Evolutionary conservation across 2,329 filamentous ascomycete genomes (phyloP), one percentile per base, ranked within the genome.

Genomic region (Xylariaceae sp.): DNA sequence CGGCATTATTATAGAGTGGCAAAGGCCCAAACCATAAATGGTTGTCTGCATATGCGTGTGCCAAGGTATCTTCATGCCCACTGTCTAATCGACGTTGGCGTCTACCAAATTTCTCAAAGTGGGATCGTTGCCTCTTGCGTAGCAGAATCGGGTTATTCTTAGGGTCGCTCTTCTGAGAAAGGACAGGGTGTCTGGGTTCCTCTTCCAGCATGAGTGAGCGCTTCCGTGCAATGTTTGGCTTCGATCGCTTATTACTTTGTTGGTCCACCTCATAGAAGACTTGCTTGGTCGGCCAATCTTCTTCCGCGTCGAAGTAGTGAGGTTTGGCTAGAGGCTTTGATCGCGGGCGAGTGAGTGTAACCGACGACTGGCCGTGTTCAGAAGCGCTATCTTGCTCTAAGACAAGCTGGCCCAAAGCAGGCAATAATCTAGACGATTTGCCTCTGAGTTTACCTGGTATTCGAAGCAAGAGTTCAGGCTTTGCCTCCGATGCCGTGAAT

Each of bases 401-500:
- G 10, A 60, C 42, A 11, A 68, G 60, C 18, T 56, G 54, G 3
- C 60, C 61, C 33, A 69, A 50, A 18, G 55, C 53, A 2, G 61
- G 56, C 39, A 60, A 45, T 3, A 59, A 54, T 17, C 45, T 50
- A 13, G 60, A 46, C 22, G 51, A 57, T 40, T 51, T 61, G 42
- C 59, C 61, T 48, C 64, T 67, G 31, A 56, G 55, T 38, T 54
- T 60, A 10, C 59, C 57, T 6, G 57, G 57, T 48, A 60, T 58
- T 12, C 50, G 49, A 17, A 63, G 61, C 0, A 50, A 17, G 40
- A 61, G 61, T 31, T 55, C 50, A 4, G 65, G 57, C 10, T 19
- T 61, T 14, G 53, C 59, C 50, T 69, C 66, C 7, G 64, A 63
- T 4, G 44, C 61, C 7, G 66, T 66, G 47, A 69, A 69, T 2